A percentile compares a stretch with the other conserved stretches of the same genome.
phyloP scores from a whole-genome alignment of 1,139 yeast species.

The Protomyces inouyei region DNA sequence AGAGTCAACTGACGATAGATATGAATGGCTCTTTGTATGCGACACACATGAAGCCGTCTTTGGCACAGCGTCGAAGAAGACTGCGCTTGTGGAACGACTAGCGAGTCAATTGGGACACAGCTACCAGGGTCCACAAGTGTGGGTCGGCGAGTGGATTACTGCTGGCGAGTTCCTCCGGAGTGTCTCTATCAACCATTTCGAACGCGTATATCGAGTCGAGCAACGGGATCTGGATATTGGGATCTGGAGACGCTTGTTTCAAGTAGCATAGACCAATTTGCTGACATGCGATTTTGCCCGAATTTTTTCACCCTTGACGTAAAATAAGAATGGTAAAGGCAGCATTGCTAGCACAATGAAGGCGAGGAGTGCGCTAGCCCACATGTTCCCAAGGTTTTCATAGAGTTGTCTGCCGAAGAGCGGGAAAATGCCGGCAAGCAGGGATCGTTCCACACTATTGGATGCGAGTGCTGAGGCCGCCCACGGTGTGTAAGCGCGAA shows the following conservation, averaged over 20 bases:
- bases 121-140: background rate
- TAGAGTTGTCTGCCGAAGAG: conserved; percentile 46
- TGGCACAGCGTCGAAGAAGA: background rate
- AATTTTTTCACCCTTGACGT: too few relatives aligned
- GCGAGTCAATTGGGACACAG: background rate
- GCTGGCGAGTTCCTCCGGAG: background rate
- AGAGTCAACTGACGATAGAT: background rate
- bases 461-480: conserved; percentile 90
- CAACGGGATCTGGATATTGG: background rate
- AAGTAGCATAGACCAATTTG: background rate
- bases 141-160: background rate
- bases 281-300: too few relatives aligned
- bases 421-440: conserved; percentile 38
- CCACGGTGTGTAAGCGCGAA: conserved; percentile 60
- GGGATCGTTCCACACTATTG: conserved; percentile 54
- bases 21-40: background rate
- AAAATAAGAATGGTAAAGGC: conserved; percentile 35
- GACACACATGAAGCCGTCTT: background rate
- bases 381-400: conserved; percentile 61
- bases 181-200: background rate
- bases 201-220: background rate
- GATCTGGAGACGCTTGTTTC: background rate
- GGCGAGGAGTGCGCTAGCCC: conserved; percentile 74
- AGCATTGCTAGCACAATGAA: conserved; percentile 43
- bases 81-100: background rate